Conservation (phyloP, 2,329 filamentous ascomycete species). For the Cladosporium halotolerans region DNA sequence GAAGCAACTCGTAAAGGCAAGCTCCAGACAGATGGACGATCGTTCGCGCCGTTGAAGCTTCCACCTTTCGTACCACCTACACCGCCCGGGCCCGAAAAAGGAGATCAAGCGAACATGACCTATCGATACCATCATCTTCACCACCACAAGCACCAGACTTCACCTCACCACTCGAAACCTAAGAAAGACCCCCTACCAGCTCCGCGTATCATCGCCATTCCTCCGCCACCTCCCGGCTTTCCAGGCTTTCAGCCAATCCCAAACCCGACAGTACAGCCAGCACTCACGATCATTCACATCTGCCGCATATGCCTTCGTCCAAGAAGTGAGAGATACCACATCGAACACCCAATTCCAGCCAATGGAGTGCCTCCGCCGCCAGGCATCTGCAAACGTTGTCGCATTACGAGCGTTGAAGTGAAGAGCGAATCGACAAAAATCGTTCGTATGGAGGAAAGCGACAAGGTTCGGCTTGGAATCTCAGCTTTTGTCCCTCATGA, state of each 20-base stretch:
- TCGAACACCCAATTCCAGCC: slow-evolving; percentile 27
- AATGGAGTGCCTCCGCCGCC: slow-evolving; percentile 27
- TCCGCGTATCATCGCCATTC: slow-evolving; percentile 13
- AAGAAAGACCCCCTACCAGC: background rate
- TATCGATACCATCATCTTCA: slow-evolving; percentile 5
- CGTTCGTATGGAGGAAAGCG: slow-evolving; percentile 20
- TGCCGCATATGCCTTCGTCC: slow-evolving; percentile 29
- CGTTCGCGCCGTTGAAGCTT: background rate
- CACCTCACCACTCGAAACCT: background rate
- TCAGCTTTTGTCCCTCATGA: slow-evolving; percentile 20
- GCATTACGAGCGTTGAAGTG: slow-evolving; percentile 21
- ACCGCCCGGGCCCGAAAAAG: background rate
- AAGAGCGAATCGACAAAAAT: slow-evolving; percentile 15
- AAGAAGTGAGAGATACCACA: slow-evolving; percentile 29
- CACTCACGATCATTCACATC: slow-evolving; percentile 28
- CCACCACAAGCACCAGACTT: background rate
- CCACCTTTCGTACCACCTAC: background rate
- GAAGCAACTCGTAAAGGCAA: background rate
- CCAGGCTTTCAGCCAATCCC: background rate
- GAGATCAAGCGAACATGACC: background rate
- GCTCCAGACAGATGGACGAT: background rate
- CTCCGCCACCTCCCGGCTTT: slow-evolving; percentile 14
- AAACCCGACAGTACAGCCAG: slow-evolving; percentile 11
- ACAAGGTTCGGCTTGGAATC: slow-evolving; percentile 24
- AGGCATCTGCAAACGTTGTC: slow-evolving; percentile 31